Base-by-base conservation (phyloP, 371 early-diverging fungal species). In the Blakeslea trispora region DNA sequence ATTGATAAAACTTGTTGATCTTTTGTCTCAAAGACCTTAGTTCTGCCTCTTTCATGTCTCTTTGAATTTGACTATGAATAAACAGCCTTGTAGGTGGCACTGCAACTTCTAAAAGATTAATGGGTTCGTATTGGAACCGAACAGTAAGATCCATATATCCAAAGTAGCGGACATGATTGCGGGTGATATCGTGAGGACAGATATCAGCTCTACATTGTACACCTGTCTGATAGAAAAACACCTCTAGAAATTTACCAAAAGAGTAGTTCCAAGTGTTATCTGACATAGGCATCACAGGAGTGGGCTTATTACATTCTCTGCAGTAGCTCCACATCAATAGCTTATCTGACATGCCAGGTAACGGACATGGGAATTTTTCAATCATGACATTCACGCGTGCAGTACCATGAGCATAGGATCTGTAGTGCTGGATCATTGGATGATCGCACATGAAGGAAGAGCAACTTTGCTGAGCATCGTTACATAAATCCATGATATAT, bases 211-310 rank as follows among this genome's bases (percentile, higher is more conserved):
- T 81, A 40, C 90, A 87, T 31, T 61, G 75, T 1, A 91, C 60
- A n/a, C 77, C 76, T 14, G 75, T 74, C 55, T 88, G 88, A 71
- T 97, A 96, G 28, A 94, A 89, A 2, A 88, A 81, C 0, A 94
- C 76, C 70, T 98, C 99, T 17, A 98, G 69, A 62, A 91, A 98
- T 74, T 97, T 97, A 37, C 97, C 99, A 79, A 97, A 95, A 8
- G 97, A 97, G 57, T 91, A 94, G 51, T 89, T 90, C 91, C 93
- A 94, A 13, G 95, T 86, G 47, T 93, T 93, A 34, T 91, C 91
- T 0, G 95, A 90, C 86, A 98, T 90, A 15, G 84, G 85, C 1
- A 86, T 74, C 1, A 83, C 83, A 0, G 90, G 93, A 0, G 95
- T 93, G 2, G 74, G 72, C 17, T 79, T 77, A 1, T 81, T 52